These are phyloP conservation scores for Trametes villosa DNA, from an alignment of 768 basidiomycete genomes.

Conservation along the genomic window DNA sequence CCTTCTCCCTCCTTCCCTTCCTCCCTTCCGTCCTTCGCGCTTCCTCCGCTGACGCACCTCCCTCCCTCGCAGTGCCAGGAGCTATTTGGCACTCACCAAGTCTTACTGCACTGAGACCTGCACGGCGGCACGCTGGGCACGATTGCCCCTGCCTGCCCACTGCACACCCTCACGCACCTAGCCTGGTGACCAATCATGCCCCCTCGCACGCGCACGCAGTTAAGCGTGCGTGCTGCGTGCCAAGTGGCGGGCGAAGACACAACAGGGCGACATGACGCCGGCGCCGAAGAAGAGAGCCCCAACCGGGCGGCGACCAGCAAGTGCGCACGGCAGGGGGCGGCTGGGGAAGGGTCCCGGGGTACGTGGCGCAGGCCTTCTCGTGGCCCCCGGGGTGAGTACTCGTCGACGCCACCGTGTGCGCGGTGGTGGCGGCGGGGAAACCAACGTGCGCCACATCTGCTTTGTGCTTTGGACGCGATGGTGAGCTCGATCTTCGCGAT, in stretches of 20 bases:
- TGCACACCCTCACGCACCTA: no score
- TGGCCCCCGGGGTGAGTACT: slow-evolving; percentile 25
- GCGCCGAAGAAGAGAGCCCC: slow-evolving; percentile 7
- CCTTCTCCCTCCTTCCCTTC: not conserved
- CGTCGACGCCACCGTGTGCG: not conserved
- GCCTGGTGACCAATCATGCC: no score
- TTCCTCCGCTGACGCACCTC: not conserved
- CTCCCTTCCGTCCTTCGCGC: not conserved
- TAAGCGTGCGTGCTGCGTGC: slow-evolving; percentile 4
- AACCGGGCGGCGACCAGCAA: slow-evolving; percentile 9
- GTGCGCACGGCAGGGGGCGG: slow-evolving; percentile 16
- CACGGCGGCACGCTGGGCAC: no score
- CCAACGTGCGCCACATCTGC: slow-evolving; percentile 12
- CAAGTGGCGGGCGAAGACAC: slow-evolving; percentile 1
- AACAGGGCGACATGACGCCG: slow-evolving; percentile 14
- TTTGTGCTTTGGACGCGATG: not conserved
- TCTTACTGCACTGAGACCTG: no score
- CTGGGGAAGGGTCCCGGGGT: slow-evolving; percentile 20
- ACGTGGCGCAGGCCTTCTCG: slow-evolving; percentile 23
- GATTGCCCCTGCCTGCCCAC: no score
- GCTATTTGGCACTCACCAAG: no score
- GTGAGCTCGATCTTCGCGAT: not conserved
- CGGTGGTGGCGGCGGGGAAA: slow-evolving; percentile 3
- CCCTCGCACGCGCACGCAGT: not conserved
- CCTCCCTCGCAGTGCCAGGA: no score